These are phyloP conservation scores for Nicotiana tabacum DNA, from an alignment of 257 asterid genomes.

Conservation along the genomic window DNA sequence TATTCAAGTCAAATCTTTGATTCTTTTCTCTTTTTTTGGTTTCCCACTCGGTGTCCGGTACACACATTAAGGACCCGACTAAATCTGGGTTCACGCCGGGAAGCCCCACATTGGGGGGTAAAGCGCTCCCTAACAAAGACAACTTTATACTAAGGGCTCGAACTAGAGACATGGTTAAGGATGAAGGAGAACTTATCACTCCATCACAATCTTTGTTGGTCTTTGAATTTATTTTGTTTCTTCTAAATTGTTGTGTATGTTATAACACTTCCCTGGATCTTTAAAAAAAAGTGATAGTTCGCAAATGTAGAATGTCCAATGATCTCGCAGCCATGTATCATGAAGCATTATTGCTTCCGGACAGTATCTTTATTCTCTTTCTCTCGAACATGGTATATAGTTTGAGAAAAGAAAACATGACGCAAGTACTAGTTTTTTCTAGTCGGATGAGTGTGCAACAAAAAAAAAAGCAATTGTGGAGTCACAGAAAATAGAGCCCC, in stretches of 20 bases:
- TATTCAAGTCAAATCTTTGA: background rate
- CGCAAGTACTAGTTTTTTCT: background rate
- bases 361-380: background rate
- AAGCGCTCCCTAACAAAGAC: no score
- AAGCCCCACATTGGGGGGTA: no score
- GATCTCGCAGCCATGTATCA: background rate
- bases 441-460: background rate
- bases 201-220: no score
- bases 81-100: no score
- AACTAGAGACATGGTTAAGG: no score
- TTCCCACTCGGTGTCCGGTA: no score
- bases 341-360: background rate
- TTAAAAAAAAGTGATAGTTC: background rate
- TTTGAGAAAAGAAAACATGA: background rate
- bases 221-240: background rate
- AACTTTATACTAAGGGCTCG: no score
- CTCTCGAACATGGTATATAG: background rate
- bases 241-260: background rate
- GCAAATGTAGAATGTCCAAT: background rate
- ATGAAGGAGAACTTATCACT: no score
- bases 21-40: no score
- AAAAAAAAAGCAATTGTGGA: background rate
- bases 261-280: background rate
- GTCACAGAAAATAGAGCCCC: background rate
- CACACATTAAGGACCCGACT: no score